Percentiles rank a stretch among this genome's conserved stretches.
phyloP scores from a whole-genome alignment of 169 alveolate species.

The Babesia caballi region DNA sequence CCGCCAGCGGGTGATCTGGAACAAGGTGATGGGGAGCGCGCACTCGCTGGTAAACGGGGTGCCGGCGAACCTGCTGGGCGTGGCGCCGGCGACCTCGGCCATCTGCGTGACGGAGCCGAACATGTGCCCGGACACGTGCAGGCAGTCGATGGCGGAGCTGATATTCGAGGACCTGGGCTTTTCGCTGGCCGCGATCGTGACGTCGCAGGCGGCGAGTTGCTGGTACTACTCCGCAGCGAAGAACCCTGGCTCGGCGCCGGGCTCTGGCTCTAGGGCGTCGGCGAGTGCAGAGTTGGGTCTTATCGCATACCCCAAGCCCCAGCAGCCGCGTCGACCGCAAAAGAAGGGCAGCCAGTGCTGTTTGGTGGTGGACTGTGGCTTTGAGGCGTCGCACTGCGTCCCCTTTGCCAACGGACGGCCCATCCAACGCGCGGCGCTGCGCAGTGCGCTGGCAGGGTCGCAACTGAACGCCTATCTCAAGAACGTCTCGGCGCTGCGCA shows the following conservation, averaged over 20 bases:
- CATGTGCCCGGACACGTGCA: constrained; percentile 77
- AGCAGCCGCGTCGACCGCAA: background rate
- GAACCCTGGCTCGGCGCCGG: constrained; percentile 8
- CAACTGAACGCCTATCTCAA: constrained; percentile 77
- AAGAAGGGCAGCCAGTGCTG: constrained; percentile 68
- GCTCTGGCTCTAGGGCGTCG: background rate
- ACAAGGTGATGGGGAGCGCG: constrained; percentile 68
- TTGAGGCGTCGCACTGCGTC: constrained; percentile 74
- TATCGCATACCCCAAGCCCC: background rate
- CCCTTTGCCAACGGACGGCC: constrained; percentile 78
- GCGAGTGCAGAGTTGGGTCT: background rate
- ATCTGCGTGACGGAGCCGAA: constrained; percentile 80
- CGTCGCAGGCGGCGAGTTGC: constrained; percentile 81
- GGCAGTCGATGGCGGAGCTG: constrained; percentile 81
- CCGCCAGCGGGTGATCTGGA: constrained; percentile 80
- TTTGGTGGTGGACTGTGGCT: constrained; percentile 83
- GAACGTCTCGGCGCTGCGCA: constrained; percentile 72
- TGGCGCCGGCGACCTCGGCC: constrained; percentile 56
- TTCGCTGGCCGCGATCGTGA: constrained; percentile 65
- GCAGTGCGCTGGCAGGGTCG: constrained; percentile 77
- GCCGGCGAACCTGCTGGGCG: constrained; percentile 35
- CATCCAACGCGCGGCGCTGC: constrained; percentile 77
- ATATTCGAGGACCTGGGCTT: constrained; percentile 78
- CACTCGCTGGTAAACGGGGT: constrained; percentile 16
- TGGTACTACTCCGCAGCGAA: constrained; percentile 38